Evolutionary conservation across 352 stramenopile genomes (phyloP).

Genomic region (Globisporangium mamillatum): DNA sequence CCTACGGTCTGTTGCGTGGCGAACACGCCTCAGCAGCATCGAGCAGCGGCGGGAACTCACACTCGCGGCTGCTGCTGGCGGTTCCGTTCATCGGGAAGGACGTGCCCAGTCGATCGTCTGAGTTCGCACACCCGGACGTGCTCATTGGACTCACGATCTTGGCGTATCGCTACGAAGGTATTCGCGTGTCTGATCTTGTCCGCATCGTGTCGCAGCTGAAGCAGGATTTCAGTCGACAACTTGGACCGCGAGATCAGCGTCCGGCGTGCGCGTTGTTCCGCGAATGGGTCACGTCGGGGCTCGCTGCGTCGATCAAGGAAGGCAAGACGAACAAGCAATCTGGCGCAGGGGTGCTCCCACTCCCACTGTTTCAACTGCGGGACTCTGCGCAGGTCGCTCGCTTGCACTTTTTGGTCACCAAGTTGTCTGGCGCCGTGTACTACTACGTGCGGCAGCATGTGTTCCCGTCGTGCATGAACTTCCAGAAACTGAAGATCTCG

Average conservation of each 20-base stretch:
- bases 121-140: constrained; percentile 99
- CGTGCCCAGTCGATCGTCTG: constrained; percentile 96
- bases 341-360: constrained; percentile 75
- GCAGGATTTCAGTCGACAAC: constrained; percentile 83
- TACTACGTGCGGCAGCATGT: constrained; percentile 98
- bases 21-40: constrained; percentile 51
- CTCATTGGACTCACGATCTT: constrained; percentile 91
- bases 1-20: constrained; percentile 94
- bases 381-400: constrained; percentile 95
- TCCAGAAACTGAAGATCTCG: constrained; percentile 98
- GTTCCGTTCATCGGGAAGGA: constrained; percentile 99
- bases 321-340: constrained; percentile 16
- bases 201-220: constrained; percentile 88
- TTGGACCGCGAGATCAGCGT: constrained; percentile 78
- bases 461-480: constrained; percentile 99
- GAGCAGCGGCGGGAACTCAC: constrained; percentile 87
- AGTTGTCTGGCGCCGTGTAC: constrained; percentile 93
- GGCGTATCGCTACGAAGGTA: constrained; percentile 90
- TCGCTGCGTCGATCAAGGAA: constrained; percentile 27
- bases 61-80: constrained; percentile 94
- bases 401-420: constrained; percentile 93
- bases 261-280: constrained; percentile 76
- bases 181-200: constrained; percentile 79
- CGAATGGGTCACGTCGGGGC: constrained; percentile 61
- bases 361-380: constrained; percentile 97